Conservation (phyloP, 148 eudicot species). For the Salicornia ramosissima region DNA sequence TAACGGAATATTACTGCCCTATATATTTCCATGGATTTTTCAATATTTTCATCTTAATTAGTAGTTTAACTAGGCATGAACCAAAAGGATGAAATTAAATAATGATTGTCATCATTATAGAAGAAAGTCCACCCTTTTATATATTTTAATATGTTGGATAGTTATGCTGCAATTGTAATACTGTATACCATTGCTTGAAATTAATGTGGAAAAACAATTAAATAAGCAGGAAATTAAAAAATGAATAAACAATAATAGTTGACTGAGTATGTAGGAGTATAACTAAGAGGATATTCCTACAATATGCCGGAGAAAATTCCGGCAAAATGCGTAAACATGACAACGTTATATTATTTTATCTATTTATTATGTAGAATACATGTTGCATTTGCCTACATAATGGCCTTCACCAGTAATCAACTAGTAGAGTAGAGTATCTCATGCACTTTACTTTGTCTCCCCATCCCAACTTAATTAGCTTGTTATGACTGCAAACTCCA, state of each 20-base stretch:
- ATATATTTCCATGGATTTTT: no score
- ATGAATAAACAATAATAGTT: not conserved
- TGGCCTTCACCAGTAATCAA: not conserved
- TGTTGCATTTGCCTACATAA: no score
- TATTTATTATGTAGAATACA: not conserved
- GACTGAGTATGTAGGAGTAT: not conserved
- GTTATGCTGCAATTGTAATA: not conserved
- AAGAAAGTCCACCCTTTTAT: not conserved
- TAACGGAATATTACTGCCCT: no score
- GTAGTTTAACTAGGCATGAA: no score
- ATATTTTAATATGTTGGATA: not conserved
- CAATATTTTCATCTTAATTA: no score
- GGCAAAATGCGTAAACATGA: not conserved
- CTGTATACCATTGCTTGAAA: not conserved
- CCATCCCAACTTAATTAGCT: no score
- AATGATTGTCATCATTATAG: not conserved
- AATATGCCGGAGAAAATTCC: conserved; percentile 6
- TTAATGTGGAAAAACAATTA: no score
- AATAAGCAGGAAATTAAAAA: not conserved
- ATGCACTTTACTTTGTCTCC: no score
- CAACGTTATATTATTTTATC: not conserved
- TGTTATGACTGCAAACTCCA: no score
- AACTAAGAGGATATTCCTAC: not conserved
- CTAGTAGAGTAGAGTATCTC: no score
- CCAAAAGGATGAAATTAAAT: not conserved